Evolutionary conservation across 2,329 filamentous ascomycete genomes (phyloP).

Genomic region (Colletotrichum liriopes): DNA sequence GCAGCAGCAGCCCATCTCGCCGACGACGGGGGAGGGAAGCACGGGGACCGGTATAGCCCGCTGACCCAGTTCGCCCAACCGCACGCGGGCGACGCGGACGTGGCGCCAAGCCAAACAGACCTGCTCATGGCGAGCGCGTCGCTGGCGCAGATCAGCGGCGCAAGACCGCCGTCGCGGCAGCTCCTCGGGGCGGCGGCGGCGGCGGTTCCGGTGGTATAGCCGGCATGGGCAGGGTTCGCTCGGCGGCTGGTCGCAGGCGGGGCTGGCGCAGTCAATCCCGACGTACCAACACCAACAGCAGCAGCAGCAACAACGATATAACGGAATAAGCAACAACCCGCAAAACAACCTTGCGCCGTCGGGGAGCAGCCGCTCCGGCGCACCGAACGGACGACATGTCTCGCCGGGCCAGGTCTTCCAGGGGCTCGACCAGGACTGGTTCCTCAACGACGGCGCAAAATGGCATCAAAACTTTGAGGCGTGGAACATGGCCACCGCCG

Average conservation of each 20-base stretch:
- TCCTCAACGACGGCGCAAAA: conserved; percentile 69
- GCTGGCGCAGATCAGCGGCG: conserved; percentile 45
- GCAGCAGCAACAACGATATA: conserved; percentile 34
- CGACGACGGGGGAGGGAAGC: conserved; percentile 44
- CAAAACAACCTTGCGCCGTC: conserved; percentile 11
- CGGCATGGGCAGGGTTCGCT: conserved; percentile 13
- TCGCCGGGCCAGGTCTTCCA: conserved; percentile 53
- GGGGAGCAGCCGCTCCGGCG: conserved; percentile 1
- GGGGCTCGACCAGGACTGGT: conserved; percentile 70
- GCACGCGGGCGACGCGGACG: conserved; percentile 46
- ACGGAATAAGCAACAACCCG: conserved; percentile 3
- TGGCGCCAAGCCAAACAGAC: conserved; percentile 48
- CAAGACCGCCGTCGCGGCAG: conserved; percentile 33
- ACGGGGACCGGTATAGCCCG: conserved; percentile 54
- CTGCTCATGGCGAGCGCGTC: conserved; percentile 47
- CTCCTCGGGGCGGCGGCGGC: neutral
- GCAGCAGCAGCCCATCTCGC: conserved; percentile 43
- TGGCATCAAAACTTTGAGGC: conserved; percentile 73
- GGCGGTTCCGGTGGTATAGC: neutral
- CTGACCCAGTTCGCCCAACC: conserved; percentile 53
- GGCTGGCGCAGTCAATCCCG: conserved; percentile 48
- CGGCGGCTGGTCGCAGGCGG: conserved; percentile 47
- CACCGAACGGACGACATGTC: conserved; percentile 45
- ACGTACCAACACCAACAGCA: conserved; percentile 48
- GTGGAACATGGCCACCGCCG: conserved; percentile 59